Conservation (phyloP, 768 basidiomycete species). For the Mycena olivaceomarginata region DNA sequence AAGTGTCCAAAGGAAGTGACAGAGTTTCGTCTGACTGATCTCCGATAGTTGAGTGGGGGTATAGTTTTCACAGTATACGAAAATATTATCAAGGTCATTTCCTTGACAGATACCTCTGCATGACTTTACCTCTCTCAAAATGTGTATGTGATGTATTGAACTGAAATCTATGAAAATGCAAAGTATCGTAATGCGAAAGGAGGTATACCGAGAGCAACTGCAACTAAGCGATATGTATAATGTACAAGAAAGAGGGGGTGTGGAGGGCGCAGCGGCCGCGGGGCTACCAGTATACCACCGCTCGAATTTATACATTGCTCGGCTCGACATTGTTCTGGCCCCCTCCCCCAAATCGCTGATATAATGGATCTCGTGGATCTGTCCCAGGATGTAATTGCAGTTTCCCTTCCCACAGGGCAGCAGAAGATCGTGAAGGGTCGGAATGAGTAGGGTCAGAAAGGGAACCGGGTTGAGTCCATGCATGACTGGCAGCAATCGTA, state of each 20-base stretch:
- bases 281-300: slow-evolving; percentile 23
- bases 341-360: slow-evolving; percentile 54
- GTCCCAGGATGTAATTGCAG: slow-evolving; percentile 94
- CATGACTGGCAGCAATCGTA: slow-evolving; percentile 82
- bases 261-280: neutral
- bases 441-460: slow-evolving; percentile 85
- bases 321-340: slow-evolving; percentile 3
- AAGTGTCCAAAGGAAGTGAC: slow-evolving; percentile 51
- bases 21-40: neutral
- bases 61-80: slow-evolving; percentile 97
- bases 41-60: slow-evolving; percentile 87
- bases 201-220: slow-evolving; percentile 16
- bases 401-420: slow-evolving; percentile 90
- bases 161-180: slow-evolving; percentile 15
- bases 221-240: neutral
- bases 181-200: slow-evolving; percentile 26
- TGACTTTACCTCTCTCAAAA: neutral
- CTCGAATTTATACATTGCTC: slow-evolving; percentile 39
- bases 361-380: slow-evolving; percentile 76
- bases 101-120: slow-evolving; percentile 7
- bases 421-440: slow-evolving; percentile 88
- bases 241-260: neutral
- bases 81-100: slow-evolving; percentile 72
- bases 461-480: slow-evolving; percentile 72
- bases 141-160: neutral